A percentile compares a stretch with the other conserved stretches of the same genome.
Evolutionary conservation across 2,329 filamentous ascomycete species (phyloP).

Genomic region (Penicillium crustosum): DNA sequence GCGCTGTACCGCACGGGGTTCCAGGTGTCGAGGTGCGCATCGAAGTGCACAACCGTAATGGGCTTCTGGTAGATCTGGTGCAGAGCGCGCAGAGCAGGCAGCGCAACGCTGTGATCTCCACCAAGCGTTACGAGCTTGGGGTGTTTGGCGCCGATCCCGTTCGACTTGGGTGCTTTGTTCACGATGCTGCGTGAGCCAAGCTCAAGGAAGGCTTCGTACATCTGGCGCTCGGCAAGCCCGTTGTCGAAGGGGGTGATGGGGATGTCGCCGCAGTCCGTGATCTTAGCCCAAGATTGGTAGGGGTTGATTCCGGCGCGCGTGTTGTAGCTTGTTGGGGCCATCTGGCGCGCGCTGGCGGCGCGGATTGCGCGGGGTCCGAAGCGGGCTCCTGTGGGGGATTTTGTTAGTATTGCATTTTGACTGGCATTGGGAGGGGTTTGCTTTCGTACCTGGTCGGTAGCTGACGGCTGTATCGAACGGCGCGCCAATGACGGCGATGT

Average conservation of each 20-base stretch:
- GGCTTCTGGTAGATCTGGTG: slow-evolving; percentile 61
- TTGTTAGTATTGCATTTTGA: background rate
- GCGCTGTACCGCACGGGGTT: slow-evolving; percentile 74
- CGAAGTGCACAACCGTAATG: slow-evolving; percentile 72
- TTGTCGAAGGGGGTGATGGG: slow-evolving; percentile 87
- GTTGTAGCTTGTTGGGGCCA: slow-evolving; percentile 77
- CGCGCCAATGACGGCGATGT: slow-evolving; percentile 70
- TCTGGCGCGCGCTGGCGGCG: slow-evolving; percentile 77
- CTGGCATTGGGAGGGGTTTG: background rate
- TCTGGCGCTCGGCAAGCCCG: slow-evolving; percentile 73
- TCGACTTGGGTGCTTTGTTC: slow-evolving; percentile 31
- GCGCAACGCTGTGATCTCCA: slow-evolving; percentile 69
- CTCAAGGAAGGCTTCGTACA: slow-evolving; percentile 76
- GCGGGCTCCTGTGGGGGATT: slow-evolving; percentile 57
- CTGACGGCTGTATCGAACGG: slow-evolving; percentile 73
- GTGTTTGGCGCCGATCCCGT: slow-evolving; percentile 37
- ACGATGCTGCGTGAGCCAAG: slow-evolving; percentile 54
- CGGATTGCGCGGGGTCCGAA: slow-evolving; percentile 89
- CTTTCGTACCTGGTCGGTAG: slow-evolving; percentile 63
- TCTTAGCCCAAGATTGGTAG: slow-evolving; percentile 72
- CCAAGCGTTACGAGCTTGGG: slow-evolving; percentile 67
- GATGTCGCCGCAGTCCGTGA: slow-evolving; percentile 89
- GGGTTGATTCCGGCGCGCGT: slow-evolving; percentile 79
- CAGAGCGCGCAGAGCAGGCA: slow-evolving; percentile 68
- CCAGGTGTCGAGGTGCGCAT: slow-evolving; percentile 82